These are phyloP conservation scores for Chaetomium fimeti DNA, from an alignment of 495 filamentous ascomycete genomes.

Conservation along the genomic window DNA sequence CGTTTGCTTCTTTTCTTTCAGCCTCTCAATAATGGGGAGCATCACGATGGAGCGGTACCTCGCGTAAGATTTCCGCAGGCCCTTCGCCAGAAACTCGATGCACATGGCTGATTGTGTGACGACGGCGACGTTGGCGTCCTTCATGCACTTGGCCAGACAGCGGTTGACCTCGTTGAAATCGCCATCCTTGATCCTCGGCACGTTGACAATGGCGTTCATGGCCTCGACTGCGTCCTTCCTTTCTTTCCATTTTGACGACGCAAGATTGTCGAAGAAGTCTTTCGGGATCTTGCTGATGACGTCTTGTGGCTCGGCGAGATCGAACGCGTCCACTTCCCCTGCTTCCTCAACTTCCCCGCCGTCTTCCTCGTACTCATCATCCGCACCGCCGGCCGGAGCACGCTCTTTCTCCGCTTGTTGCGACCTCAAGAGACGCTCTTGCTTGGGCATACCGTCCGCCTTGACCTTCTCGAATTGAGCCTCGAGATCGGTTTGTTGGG, in stretches of 20 bases:
- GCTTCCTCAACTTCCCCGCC: constrained; percentile 66
- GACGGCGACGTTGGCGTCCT: constrained; percentile 95
- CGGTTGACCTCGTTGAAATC: constrained; percentile 81
- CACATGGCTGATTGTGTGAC: constrained; percentile 93
- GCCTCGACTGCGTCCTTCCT: constrained; percentile 92
- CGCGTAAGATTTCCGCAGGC: constrained; percentile 70
- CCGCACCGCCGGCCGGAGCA: constrained; percentile 57
- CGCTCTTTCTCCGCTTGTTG: constrained; percentile 81
- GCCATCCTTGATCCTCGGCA: constrained; percentile 88
- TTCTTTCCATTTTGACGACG: constrained; percentile 96
- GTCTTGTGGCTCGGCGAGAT: constrained; percentile 87
- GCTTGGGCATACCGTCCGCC: constrained; percentile 81
- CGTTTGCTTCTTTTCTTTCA: constrained; percentile 94
- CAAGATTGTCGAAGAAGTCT: constrained; percentile 75
- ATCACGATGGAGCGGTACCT: constrained; percentile 80
- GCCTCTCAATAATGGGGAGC: constrained; percentile 83
- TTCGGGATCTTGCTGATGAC: constrained; percentile 79
- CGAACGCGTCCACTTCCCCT: constrained; percentile 75
- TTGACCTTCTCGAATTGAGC: constrained; percentile 92
- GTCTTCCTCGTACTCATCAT: constrained; percentile 56
- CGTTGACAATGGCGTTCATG: constrained; percentile 70
- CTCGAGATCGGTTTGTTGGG: constrained; percentile 92
- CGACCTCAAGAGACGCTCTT: constrained; percentile 81
- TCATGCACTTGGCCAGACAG: constrained; percentile 90
- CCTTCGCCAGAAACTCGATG: constrained; percentile 87